Percentiles rank a stretch among this genome's conserved stretches.
phyloP scores from a whole-genome alignment of 1,284 basidiomycete genomes.

The Hemileia vastatrix region DNA sequence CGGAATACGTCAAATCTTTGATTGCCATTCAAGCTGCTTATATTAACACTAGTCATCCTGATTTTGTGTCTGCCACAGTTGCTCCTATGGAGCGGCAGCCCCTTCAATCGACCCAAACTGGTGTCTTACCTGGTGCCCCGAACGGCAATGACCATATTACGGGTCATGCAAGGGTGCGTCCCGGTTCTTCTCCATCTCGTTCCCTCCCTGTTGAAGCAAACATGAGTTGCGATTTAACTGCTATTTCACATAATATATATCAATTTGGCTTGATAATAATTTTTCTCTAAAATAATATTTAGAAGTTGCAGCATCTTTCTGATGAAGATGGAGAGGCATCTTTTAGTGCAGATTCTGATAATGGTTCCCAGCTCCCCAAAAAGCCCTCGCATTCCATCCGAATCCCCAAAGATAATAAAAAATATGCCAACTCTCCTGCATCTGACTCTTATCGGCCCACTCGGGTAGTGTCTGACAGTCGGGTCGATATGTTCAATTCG shows the following conservation, averaged over 20 bases:
- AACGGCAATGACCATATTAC: conserved; percentile 19
- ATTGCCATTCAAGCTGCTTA: conserved; percentile 98
- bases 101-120: conserved; percentile 45
- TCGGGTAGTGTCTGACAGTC: conserved; percentile 21
- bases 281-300: too few species aligned
- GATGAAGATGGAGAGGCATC: conserved; percentile 21
- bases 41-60: conserved; percentile 97
- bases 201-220: conserved; percentile 13
- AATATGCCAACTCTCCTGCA: conserved; percentile 27
- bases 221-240: conserved; percentile 13
- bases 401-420: conserved; percentile 28
- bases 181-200: conserved; percentile 19
- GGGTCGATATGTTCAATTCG: conserved; percentile 31
- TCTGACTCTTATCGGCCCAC: conserved; percentile 44
- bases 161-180: conserved; percentile 22
- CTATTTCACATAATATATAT: conserved; percentile 4
- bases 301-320: conserved; percentile 21
- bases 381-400: too few species aligned
- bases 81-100: conserved; percentile 46
- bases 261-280: not conserved
- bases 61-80: conserved; percentile 65
- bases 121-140: conserved; percentile 46
- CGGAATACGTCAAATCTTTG: conserved; percentile 87
- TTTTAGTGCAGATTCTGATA: conserved; percentile 20
- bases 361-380: conserved; percentile 1